phyloP scores from a whole-genome alignment of 108 stramenopile genomes.

The Parietichytrium sp. region DNA sequence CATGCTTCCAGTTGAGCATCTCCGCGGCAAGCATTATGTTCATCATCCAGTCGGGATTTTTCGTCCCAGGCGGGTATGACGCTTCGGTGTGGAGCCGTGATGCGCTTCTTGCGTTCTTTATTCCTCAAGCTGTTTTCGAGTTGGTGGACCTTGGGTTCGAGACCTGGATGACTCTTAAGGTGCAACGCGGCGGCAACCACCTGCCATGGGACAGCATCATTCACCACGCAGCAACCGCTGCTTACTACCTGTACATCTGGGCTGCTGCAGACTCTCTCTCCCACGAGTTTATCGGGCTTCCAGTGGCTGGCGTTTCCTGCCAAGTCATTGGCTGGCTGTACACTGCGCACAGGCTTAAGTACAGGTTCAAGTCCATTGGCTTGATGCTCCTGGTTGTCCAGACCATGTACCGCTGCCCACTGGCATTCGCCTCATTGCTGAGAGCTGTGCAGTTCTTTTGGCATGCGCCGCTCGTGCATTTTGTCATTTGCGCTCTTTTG shows the following conservation, averaged over 20 bases:
- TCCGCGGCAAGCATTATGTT: background rate
- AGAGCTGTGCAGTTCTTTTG: constrained; percentile 31
- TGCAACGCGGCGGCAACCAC: background rate
- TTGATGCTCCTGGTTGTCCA: background rate
- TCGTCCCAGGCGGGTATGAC: constrained; percentile 11
- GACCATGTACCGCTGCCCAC: background rate
- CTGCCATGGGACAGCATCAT: constrained; percentile 27
- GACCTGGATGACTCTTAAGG: constrained; percentile 17
- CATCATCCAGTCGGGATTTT: constrained; percentile 22
- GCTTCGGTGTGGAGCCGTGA: constrained; percentile 22
- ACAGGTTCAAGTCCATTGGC: background rate
- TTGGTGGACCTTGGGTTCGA: constrained; percentile 3
- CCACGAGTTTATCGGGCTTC: background rate
- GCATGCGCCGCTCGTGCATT: background rate
- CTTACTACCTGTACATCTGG: constrained; percentile 25
- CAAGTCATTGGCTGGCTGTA: constrained; percentile 28
- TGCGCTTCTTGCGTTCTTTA: background rate
- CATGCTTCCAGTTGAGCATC: constrained; percentile 16
- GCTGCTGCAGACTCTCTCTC: background rate
- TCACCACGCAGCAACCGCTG: constrained; percentile 8
- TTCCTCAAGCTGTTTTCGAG: constrained; percentile 33
- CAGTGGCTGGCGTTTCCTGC: constrained; percentile 33
- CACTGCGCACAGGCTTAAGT: constrained; percentile 1
- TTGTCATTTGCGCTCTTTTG: background rate
- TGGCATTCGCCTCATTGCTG: constrained; percentile 3